phyloP scores from a whole-genome alignment of 1,284 basidiomycete genomes.

The Ceratobasidium papillatum region DNA sequence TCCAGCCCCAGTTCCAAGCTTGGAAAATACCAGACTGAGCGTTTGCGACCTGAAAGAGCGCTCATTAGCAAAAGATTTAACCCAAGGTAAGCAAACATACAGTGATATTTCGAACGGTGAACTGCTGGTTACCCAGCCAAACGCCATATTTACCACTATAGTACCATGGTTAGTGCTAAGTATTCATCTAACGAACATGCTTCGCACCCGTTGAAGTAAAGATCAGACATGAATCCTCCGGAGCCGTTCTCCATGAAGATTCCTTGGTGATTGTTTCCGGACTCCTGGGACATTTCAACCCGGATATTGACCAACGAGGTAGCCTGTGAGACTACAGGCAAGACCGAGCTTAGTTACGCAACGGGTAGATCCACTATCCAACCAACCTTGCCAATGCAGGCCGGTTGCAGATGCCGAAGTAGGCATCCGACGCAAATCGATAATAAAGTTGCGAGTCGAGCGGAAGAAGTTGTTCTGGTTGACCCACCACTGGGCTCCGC shows the following conservation, averaged over 20 bases:
- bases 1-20: slow-evolving; percentile 59
- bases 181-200: background rate
- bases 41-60: slow-evolving; percentile 57
- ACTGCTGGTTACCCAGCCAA: slow-evolving; percentile 77
- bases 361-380: background rate
- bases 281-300: slow-evolving; percentile 38
- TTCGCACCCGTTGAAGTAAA: slow-evolving; percentile 66
- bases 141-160: slow-evolving; percentile 60
- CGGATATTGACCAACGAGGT: slow-evolving; percentile 42
- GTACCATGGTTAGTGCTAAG: background rate
- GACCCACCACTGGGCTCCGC: slow-evolving; percentile 43
- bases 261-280: slow-evolving; percentile 38
- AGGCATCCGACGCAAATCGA: slow-evolving; percentile 53
- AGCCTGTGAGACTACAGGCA: slow-evolving; percentile 39
- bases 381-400: slow-evolving; percentile 43
- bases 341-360: slow-evolving; percentile 62
- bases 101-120: slow-evolving; percentile 63
- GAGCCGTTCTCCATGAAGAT: slow-evolving; percentile 67
- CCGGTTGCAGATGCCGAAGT: slow-evolving; percentile 25
- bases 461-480: slow-evolving; percentile 68
- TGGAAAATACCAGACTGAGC: slow-evolving; percentile 56
- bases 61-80: background rate
- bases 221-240: slow-evolving; percentile 76
- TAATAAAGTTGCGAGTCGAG: slow-evolving; percentile 68
- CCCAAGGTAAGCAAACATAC: background rate